Base-by-base conservation (phyloP, 768 basidiomycete species). In the Sutorius australiensis region DNA sequence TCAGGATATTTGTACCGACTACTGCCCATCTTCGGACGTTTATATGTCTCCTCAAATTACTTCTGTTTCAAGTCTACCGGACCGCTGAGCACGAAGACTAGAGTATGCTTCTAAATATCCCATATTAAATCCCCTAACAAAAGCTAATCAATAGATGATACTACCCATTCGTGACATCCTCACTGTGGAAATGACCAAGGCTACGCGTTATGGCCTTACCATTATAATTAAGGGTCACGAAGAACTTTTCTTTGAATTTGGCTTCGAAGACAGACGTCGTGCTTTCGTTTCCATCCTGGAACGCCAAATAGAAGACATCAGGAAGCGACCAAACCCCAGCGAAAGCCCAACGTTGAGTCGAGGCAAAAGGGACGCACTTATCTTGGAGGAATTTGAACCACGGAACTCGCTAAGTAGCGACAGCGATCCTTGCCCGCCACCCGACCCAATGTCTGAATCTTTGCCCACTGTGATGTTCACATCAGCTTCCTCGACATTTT, bases 201-300 rank as follows among this genome's bases (percentile, higher is more conserved):
- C 94, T 2, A 89, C 90, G 58, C 83, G 89, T 21, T 82, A 88
- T 62, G 95, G 95, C 27, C 80, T 98, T 17, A 83, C 90, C 33
- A 77, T 98, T 51, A 86, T 98, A 49, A 84, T 99, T 61, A 91
- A 89, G 62, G 95, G 95, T 0, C 93, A 98, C 65, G 95, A 99
- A 71, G 95, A 99, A 67, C 77, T 98, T 10, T 99, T 99, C 76
- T 89, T 98, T 61, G 97, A 99, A 70, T 95, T 99, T 66, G 77
- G 79, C 38, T 83, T 86, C 17, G 81, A 87, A 51, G 86, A 90
- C 50, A 85, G 90, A 57, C 83, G 95, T 21, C 78, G 86, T 57
- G 83, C 85, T 1, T 94, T 95, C 63, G 80, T 89, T 17, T 68
- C 68, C 12, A 75, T 95, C 17, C 73, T 99, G 41, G 84, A 94